A percentile compares a stretch with the other conserved stretches of the same genome.
Conservation (phyloP, 179 eudicot species). For the Silene noctiflora region DNA sequence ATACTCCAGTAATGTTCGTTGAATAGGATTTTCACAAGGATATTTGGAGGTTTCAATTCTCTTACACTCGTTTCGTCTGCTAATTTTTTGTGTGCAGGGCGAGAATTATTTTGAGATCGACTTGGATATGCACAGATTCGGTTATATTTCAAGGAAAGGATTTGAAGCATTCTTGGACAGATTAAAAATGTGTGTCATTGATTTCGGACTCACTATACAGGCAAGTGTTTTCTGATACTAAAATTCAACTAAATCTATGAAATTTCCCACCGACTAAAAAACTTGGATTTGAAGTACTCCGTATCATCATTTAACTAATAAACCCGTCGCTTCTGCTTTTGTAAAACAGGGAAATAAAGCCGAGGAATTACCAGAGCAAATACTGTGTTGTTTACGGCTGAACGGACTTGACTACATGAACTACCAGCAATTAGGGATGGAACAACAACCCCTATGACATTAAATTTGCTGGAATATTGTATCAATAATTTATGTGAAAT, state of each 20-base stretch:
- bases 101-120: conserved; percentile 77
- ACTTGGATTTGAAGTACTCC: not conserved
- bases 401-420: conserved; percentile 67
- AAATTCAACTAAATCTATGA: not conserved
- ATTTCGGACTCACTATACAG: conserved; percentile 85
- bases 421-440: conserved; percentile 52
- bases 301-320: not conserved
- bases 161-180: conserved; percentile 61
- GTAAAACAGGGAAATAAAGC: conserved; percentile 70
- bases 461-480: conserved; percentile 22
- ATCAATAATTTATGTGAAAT: conserved; percentile 25
- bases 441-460: conserved; percentile 37
- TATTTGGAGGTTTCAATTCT: not conserved
- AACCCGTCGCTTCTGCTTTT: not conserved
- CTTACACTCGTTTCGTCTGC: conserved; percentile 12
- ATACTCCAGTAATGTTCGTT: not conserved
- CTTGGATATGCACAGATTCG: conserved; percentile 76
- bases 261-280: not conserved
- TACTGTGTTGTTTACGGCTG: conserved; percentile 67
- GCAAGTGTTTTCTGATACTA: conserved; percentile 33
- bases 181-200: conserved; percentile 57
- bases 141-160: conserved; percentile 86
- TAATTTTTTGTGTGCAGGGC: conserved; percentile 40
- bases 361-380: conserved; percentile 80
- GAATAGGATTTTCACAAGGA: not conserved